Evolutionary conservation across 345 rosid species (phyloP), one percentile per base, ranked within the genome.

Genomic region (Theobroma cacao): DNA sequence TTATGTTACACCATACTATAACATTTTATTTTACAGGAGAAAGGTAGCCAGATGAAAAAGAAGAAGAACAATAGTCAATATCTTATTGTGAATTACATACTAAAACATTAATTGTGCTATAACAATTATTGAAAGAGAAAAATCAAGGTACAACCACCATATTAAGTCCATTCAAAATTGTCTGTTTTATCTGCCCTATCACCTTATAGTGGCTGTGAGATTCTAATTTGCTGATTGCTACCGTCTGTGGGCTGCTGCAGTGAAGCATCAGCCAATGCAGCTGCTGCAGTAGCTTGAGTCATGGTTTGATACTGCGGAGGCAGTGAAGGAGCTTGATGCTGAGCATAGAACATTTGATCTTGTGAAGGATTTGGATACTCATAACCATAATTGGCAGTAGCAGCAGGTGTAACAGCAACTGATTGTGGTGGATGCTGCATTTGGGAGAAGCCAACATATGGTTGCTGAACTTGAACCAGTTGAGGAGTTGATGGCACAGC

Each of bases 291-390:
- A 0, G 92, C 89, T 26, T 89, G 81, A 3, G 83, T 89, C 95
- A 91, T 85, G 77, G 86, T 90, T 75, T 89, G 95, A 81, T 90
- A 92, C 70, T 89, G 91, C 24, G 90, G 83, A 69, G 89, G 91
- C 78, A 88, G 62, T 0, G 85, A 86, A 40, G 82, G 63, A 55
- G 71, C 83, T 70, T 88, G 88, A 74, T 75, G 79, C 75, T 88
- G 91, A 43, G 90, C 15, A 34, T 88, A 88, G 86, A 87, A 91
- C 13, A 84, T 85, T 76, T 87, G 88, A 53, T 92, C 94, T 13
- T 80, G 86, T 18, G 86, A 75, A 30, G 86, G 61, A 48, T 88
- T 83, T 8, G 86, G 45, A 74, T 84, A 89, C 75, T 91, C 93
- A 15, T 78, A 86, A 0, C 77, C 76, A 20, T 85, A 90, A 69